A percentile compares a stretch with the other conserved stretches of the same genome.
Conservation (phyloP, 2,329 filamentous ascomycete species). For the Teratosphaeria viscida region DNA sequence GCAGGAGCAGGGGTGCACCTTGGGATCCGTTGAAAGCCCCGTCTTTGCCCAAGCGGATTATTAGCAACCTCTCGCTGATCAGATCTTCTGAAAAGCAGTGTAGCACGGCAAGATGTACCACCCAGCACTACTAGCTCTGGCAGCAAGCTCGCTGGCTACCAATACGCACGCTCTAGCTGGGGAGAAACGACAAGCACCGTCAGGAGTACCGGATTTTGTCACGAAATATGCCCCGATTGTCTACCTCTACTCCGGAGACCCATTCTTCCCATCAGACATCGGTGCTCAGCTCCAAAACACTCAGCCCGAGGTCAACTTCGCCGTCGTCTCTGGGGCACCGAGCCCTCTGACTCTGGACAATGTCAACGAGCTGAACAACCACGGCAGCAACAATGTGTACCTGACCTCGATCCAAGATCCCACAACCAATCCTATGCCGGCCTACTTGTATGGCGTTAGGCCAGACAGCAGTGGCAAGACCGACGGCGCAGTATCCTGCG, state of each 20-base stretch:
- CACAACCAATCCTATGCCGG: constrained; percentile 20
- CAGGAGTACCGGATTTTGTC: constrained; percentile 17
- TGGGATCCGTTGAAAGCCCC: background rate
- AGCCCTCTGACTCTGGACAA: constrained; percentile 32
- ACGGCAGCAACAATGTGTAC: constrained; percentile 28
- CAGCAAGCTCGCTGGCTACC: background rate
- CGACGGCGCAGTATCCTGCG: constrained; percentile 37
- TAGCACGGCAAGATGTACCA: background rate
- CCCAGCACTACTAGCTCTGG: background rate
- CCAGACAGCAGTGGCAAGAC: constrained; percentile 45
- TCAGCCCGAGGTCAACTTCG: constrained; percentile 29
- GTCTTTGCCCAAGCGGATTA: background rate
- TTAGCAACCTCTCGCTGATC: too few species aligned
- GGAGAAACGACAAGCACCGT: background rate
- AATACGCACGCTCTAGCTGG: background rate
- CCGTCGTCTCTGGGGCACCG: constrained; percentile 22
- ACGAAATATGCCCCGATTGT: constrained; percentile 32
- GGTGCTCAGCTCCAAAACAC: constrained; percentile 31
- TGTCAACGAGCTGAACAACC: constrained; percentile 31
- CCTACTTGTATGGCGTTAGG: constrained; percentile 40
- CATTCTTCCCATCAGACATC: constrained; percentile 36
- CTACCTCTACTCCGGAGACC: constrained; percentile 33
- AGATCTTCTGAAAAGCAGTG: background rate
- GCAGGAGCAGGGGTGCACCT: background rate
- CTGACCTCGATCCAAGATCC: constrained; percentile 35